Evolutionary conservation across 129 eudicot genomes (phyloP), one percentile per base, ranked within the genome.

Genomic region (Flaveria linearis): DNA sequence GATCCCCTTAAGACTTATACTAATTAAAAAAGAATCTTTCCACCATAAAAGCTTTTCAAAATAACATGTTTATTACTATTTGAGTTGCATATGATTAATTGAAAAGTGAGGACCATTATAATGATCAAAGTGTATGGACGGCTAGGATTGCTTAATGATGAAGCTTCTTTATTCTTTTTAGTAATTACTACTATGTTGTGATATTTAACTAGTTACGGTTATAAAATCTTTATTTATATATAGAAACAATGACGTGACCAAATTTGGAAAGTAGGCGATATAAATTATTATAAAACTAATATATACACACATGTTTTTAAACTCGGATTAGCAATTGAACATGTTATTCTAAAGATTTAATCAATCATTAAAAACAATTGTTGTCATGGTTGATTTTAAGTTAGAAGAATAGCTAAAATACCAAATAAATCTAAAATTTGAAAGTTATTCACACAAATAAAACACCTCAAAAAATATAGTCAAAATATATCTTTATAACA

Each of bases 81-180:
- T 72, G 80, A 83, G 83, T 78, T 45, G 62, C 80, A 68, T 73
- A 83, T 78, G 79, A 55, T 71, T 71, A 69, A 75, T 53, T 65
- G 36, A 75, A 33, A 30, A 28, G 83, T 73, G 72, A 75, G 79
- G 78, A 62, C 75, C 55, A 63, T 82, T 36, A 67, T 65, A 72
- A 64, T 30, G 22, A 71, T 81, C 77, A 74, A 73, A 81, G 67
- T n/a, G 53, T 47, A 33, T 67, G 72, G 69, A 84, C 77, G 79
- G 85, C 52, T 71, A 13, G 15, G 77, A 85, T 81, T 80, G 79
- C 72, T 81, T 67, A 52, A 28, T 67, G 9, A 71, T 76, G 53
- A 60, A 62, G 65, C 72, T 74, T 76, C 72, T 33, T 49, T 65
- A n/a, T 73, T 64, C 58, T 9, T 53, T 36, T 18, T 46, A 23